Evolutionary conservation across 768 basidiomycete species (phyloP), one percentile per base, ranked within the genome.

Genomic region (Albatrellus ellisii): DNA sequence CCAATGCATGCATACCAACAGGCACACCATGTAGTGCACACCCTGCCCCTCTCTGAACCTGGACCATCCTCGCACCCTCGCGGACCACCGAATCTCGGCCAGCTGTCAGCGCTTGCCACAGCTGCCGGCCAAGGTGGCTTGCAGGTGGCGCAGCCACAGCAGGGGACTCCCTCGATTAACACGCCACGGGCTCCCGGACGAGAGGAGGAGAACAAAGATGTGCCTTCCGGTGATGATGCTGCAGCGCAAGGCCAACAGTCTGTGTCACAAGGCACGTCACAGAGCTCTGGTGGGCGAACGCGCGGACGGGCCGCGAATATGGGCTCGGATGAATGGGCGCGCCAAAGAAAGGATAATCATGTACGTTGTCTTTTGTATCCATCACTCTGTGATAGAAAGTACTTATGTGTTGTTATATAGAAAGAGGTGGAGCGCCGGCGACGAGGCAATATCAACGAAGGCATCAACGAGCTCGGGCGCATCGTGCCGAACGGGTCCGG

Each of bases 351-450:
- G 54, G 84, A 86, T 50, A 87, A 87, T 44, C 84, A 87, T 57
- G 83, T 80, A 54, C 25, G 77, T 65, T 40, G 26, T 9, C 4
- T 2, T 33, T 27, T 14, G 7, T 1, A 0, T 11, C 26, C 25
- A 14, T 1, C 9, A 5, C 25, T 7, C 3, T 43, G 33, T 39
- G 29, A 18, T 12, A 40, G 28, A 22, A 10, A 41, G 43, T 17
- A 46, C 29, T 31, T 12, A 31, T 7, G 29, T n/a, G 22, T 26
- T n/a, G 20, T 24, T 5, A 11, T 49, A 39, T 64, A 97, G 92
- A 97, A 97, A 87, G 91, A 97, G 64, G 91, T 98, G 10, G 94
- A 99, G 59, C 83, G 94, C 41, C 77, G 89, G 27, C 80, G 94
- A 41, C 72, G 94, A 36, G 91, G 91, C 14, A 90, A 90, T 51